Conservation (phyloP, 805 yeast species). For the Tetrapisispora iriomotensis region DNA sequence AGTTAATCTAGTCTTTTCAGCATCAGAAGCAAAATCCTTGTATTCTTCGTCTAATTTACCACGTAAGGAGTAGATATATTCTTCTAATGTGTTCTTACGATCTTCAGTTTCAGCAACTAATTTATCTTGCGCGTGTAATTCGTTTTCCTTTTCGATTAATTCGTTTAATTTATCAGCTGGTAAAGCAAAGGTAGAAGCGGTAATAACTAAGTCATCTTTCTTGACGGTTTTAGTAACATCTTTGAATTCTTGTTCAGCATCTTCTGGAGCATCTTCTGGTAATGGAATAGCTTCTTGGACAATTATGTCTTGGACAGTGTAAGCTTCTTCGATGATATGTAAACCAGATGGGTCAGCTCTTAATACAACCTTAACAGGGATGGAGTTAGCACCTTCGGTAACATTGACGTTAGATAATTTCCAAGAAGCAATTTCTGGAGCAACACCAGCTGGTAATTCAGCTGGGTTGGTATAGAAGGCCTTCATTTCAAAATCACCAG, state of each 20-base stretch:
- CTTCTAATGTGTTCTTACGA: conserved; percentile 95
- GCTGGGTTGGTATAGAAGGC: conserved; percentile 74
- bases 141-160: conserved; percentile 69
- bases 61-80: conserved; percentile 93
- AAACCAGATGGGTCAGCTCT: conserved; percentile 95
- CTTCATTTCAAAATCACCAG: conserved; percentile 72
- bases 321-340: conserved; percentile 85
- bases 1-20: conserved; percentile 72
- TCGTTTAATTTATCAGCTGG: conserved; percentile 45
- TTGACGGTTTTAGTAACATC: conserved; percentile 88
- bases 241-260: conserved; percentile 71
- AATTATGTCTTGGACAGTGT: conserved; percentile 82
- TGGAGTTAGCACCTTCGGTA: conserved; percentile 60
- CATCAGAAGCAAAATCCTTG: conserved; percentile 75
- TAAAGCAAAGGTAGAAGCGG: conserved; percentile 51
- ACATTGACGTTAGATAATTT: conserved; percentile 70
- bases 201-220: conserved; percentile 65
- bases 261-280: conserved; percentile 38
- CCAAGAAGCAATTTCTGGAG: conserved; percentile 70
- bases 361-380: conserved; percentile 82
- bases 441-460: conserved; percentile 62
- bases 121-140: conserved; percentile 81
- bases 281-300: conserved; percentile 77
- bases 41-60: conserved; percentile 91
- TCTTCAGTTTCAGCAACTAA: conserved; percentile 97